Evolutionary conservation across 768 basidiomycete species (phyloP).

Genomic region (Boletus rubropictus): DNA sequence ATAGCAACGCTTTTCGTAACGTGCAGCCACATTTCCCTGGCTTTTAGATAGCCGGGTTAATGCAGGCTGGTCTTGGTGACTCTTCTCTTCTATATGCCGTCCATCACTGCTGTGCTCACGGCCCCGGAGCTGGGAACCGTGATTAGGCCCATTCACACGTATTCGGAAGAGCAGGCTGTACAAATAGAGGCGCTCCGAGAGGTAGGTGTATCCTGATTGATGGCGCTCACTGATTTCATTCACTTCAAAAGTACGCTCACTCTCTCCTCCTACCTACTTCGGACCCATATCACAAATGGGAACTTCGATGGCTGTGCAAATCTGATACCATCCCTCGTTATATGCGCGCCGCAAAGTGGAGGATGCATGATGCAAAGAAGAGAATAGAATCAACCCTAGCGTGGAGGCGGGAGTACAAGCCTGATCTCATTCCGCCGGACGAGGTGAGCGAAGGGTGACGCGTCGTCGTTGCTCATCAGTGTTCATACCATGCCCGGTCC

Average conservation of each 20-base stretch:
- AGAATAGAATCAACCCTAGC: constrained; percentile 74
- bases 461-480: constrained; percentile 1
- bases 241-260: constrained; percentile 51
- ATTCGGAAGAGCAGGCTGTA: constrained; percentile 56
- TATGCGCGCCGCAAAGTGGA: constrained; percentile 85
- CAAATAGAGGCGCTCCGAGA: constrained; percentile 57
- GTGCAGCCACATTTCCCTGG: no score
- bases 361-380: constrained; percentile 66
- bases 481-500: not conserved
- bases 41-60: not conserved
- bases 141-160: constrained; percentile 50
- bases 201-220: constrained; percentile 34
- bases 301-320: constrained; percentile 66
- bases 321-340: constrained; percentile 66
- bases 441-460: constrained; percentile 39
- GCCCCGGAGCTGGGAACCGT: constrained; percentile 48
- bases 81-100: no score
- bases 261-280: constrained; percentile 56
- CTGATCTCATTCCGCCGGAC: constrained; percentile 76
- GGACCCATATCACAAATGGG: constrained; percentile 74
- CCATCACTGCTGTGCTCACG: constrained; percentile 47
- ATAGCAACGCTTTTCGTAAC: no score
- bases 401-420: constrained; percentile 81
- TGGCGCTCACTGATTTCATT: not conserved
- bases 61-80: not conserved